phyloP scores from a whole-genome alignment of 2,329 filamentous ascomycete species.

The Tolypocladium capitatum region DNA sequence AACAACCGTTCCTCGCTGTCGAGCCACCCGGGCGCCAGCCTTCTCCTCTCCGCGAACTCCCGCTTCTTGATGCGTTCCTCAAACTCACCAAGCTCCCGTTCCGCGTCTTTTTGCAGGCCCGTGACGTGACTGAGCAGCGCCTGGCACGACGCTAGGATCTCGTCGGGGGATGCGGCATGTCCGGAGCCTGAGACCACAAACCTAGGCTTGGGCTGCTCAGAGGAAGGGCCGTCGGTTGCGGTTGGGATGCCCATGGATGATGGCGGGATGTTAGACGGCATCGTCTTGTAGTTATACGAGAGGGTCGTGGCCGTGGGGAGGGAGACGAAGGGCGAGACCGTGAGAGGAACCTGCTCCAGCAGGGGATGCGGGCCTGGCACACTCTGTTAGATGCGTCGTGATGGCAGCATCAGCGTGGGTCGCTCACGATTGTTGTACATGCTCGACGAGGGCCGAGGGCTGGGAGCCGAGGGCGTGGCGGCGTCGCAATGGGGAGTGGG shows the following conservation, averaged over 20 bases:
- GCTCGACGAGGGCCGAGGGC: not conserved
- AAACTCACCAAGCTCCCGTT: conserved; percentile 53
- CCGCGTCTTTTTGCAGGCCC: conserved; percentile 54
- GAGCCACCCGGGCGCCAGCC: conserved; percentile 68
- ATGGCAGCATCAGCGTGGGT: not conserved
- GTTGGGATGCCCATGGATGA: conserved; percentile 22
- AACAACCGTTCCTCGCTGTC: conserved; percentile 60
- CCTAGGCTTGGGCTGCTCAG: conserved; percentile 34
- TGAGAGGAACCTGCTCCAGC: conserved; percentile 82
- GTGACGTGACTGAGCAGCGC: conserved; percentile 65
- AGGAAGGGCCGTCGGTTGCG: conserved; percentile 20
- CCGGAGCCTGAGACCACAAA: conserved; percentile 71
- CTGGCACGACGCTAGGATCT: conserved; percentile 71
- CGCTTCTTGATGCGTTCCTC: conserved; percentile 51
- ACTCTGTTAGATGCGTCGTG: conserved; percentile 4
- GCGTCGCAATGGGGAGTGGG: not conserved
- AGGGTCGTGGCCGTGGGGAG: conserved; percentile 83
- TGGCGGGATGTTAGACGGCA: conserved; percentile 70
- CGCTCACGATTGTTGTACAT: conserved; percentile 24
- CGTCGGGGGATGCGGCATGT: conserved; percentile 73
- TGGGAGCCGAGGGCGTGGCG: not conserved
- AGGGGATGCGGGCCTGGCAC: conserved; percentile 63
- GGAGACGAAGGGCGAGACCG: conserved; percentile 85
- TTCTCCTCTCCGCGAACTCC: conserved; percentile 66
- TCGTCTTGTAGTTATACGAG: conserved; percentile 86